Evolutionary conservation across 108 stramenopile genomes (phyloP), one percentile per base, ranked within the genome.

Genomic region (Schizochytrium sp.): DNA sequence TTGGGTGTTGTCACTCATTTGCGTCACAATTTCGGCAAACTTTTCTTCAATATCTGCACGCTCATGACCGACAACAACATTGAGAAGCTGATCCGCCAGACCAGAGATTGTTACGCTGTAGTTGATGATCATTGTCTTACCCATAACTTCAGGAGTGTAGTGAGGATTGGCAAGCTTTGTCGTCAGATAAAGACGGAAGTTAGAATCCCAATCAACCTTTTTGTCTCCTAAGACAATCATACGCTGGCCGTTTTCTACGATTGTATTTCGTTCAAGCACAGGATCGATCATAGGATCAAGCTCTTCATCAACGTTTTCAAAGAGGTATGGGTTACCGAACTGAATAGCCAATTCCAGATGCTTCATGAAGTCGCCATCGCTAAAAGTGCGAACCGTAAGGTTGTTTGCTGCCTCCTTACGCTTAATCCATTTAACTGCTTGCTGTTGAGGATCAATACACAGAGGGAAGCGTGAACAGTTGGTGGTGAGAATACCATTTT

Each of bases 251-350:
- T 89, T 89, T 57, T 95, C 94, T 38, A 87, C 89, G 19, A 90
- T 57, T n/a, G 91, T 72, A 60, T 95, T 95, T 73, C 94, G 92
- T 91, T 95, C 95, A 28, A 95, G 72, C 10, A 95, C 59, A 1
- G 95, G 95, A 76, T 95, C 95, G 12, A 95, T 90, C 94, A 94
- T 95, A 0, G 95, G 95, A 46, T 95, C 95, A 19, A 95, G 72
- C 57, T 94, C 94, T 89, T 95, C 95, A 76, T 94, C 94, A 12
- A 95, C 92, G 49, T 92, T 93, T 72, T 95, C 95, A 72, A 95
- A 95, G 53, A 95, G 92, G 90, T 94, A 95, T 47, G 95, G 94
- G 38, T 94, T 93, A 12, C 95, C 95, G 61, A 95, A 95, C 87
- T 95, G 95, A 69, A 95, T 94, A 2, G 95, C 95, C 56, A 95